Evolutionary conservation across 73 alveolate species (phyloP).

Genomic region (Loxodes magnus): DNA sequence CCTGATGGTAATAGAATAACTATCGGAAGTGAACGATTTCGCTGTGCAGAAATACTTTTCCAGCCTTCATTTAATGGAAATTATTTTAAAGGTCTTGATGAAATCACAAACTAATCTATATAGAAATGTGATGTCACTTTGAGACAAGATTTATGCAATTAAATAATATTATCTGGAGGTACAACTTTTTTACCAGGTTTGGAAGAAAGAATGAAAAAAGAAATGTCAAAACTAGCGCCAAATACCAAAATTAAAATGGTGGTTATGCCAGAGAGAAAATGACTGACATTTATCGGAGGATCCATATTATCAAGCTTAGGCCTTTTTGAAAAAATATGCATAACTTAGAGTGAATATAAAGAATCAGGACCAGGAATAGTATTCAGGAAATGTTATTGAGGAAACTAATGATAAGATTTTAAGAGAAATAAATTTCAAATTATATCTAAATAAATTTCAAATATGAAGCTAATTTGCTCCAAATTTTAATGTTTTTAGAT

Average conservation of each 20-base stretch:
- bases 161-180: conserved; percentile 80
- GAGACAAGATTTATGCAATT: conserved; percentile 54
- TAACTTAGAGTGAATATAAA: conserved; percentile 92
- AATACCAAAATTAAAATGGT: conserved; percentile 36
- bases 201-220: conserved; percentile 73
- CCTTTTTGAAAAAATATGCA: conserved; percentile 89
- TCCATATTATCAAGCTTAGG: conserved; percentile 49
- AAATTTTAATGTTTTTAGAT: too few relatives aligned
- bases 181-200: conserved; percentile 61
- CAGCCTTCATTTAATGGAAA: conserved; percentile 62
- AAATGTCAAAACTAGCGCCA: conserved; percentile 41
- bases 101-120: conserved; percentile 50
- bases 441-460: too few relatives aligned
- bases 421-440: too few relatives aligned
- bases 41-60: conserved; percentile 79
- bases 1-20: conserved; percentile 79
- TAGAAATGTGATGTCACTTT: conserved; percentile 53
- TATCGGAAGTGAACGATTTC: conserved; percentile 54
- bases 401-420: too few relatives aligned
- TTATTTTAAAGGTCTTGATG: conserved; percentile 74
- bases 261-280: conserved; percentile 66
- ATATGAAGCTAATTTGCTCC: too few relatives aligned
- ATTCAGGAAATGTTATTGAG: conserved; percentile 84
- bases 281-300: conserved; percentile 69
- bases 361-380: conserved; percentile 94